phyloP scores from a whole-genome alignment of 108 stramenopile species.

The Skeletonema marinoi region DNA sequence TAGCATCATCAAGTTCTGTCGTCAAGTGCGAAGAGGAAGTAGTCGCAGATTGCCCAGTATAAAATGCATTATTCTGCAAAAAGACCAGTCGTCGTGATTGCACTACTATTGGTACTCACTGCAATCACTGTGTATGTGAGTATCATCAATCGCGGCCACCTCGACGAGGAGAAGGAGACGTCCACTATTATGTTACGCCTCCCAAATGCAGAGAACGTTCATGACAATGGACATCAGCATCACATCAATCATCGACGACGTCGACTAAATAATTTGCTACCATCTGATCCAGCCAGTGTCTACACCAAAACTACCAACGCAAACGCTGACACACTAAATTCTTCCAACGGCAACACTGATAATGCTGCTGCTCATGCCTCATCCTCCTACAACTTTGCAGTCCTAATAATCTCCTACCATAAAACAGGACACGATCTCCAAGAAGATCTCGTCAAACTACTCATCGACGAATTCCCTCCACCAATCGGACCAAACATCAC shows the following conservation, averaged over 20 bases:
- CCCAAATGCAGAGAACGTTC: not conserved
- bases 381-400: not conserved
- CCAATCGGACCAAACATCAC: slow-evolving; percentile 2
- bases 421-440: slow-evolving; percentile 1
- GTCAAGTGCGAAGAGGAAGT: no score
- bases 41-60: no score
- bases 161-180: no score
- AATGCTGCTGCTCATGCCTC: not conserved
- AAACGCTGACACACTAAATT: not conserved
- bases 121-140: not conserved
- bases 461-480: slow-evolving; percentile 3
- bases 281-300: not conserved
- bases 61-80: not conserved
- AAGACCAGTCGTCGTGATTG: not conserved
- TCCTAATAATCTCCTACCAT: slow-evolving; percentile 5
- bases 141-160: no score
- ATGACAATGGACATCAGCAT: not conserved
- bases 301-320: not conserved
- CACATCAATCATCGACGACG: not conserved
- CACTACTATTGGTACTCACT: not conserved
- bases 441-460: not conserved
- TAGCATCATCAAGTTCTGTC: no score
- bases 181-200: no score
- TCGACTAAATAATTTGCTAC: not conserved
- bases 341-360: not conserved